Evolutionary conservation across 768 basidiomycete genomes (phyloP).

Genomic region (Tephrocybe sp.): DNA sequence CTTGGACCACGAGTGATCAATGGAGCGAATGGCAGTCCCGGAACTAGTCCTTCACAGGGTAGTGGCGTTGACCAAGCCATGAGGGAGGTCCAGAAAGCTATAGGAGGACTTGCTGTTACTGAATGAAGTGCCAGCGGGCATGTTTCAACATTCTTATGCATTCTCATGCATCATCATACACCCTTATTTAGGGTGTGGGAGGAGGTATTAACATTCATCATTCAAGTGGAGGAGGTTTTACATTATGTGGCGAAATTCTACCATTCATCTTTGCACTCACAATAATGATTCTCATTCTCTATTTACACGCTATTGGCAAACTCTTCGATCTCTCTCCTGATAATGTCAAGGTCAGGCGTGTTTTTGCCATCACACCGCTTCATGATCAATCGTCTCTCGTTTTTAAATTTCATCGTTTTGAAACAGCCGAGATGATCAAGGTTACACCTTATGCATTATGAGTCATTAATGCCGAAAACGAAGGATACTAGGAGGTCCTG

Average conservation of each 20-base stretch:
- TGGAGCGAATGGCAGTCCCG: conserved; percentile 34
- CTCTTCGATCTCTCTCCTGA: too few species aligned
- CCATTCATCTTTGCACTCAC: conserved; percentile 6
- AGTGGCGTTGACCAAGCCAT: conserved; percentile 54
- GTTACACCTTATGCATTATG: too few species aligned
- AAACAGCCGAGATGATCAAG: too few species aligned
- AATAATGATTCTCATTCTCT: background rate
- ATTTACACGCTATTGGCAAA: too few species aligned
- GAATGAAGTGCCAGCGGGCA: conserved; percentile 45
- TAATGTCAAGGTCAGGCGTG: too few species aligned
- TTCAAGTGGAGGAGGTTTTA: conserved; percentile 7
- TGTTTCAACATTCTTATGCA: conserved; percentile 5
- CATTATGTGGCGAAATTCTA: conserved; percentile 11
- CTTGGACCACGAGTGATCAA: conserved; percentile 60
- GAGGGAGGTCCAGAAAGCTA: conserved; percentile 69
- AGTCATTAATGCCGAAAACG: too few species aligned
- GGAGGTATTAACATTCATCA: conserved; percentile 3
- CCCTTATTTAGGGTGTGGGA: conserved; percentile 7
- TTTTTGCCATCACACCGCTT: too few species aligned
- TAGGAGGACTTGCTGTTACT: conserved; percentile 71
- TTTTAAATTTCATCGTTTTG: too few species aligned
- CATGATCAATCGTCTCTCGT: too few species aligned
- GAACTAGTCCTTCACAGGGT: conserved; percentile 37
- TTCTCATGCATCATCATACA: conserved; percentile 6
- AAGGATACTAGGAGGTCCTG: too few species aligned